A percentile compares a stretch with the other conserved stretches of the same genome.
Evolutionary conservation across 805 yeast genomes (phyloP).

Genomic region (Metschnikowia vanudenii): DNA sequence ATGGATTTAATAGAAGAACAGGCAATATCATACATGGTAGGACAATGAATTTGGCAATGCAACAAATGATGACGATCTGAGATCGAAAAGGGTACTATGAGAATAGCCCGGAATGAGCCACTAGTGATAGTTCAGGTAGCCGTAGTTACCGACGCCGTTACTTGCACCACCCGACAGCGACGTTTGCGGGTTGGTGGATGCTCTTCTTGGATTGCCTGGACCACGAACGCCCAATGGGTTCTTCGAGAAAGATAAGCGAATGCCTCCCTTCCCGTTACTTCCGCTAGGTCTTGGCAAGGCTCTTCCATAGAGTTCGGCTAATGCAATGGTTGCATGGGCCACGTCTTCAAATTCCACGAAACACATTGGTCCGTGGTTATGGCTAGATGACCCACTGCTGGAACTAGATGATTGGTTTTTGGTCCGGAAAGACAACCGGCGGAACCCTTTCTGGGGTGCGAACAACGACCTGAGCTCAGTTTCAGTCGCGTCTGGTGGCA

Average conservation of each 20-base stretch:
- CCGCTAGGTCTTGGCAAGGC: constrained; percentile 81
- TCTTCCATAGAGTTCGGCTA: constrained; percentile 91
- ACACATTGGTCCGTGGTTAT: constrained; percentile 95
- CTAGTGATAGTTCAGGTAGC: constrained; percentile 34
- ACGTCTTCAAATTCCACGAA: constrained; percentile 98
- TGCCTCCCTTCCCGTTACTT: constrained; percentile 82
- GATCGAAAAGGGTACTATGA: background rate
- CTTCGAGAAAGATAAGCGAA: constrained; percentile 88
- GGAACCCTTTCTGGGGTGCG: constrained; percentile 87
- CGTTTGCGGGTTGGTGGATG: constrained; percentile 29
- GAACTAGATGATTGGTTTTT: constrained; percentile 42
- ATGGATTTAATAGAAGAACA: background rate
- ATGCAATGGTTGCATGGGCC: constrained; percentile 85
- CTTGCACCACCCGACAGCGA: constrained; percentile 13
- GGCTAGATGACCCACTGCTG: constrained; percentile 24
- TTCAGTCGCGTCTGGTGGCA: constrained; percentile 96
- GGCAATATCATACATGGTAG: constrained; percentile 2
- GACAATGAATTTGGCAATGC: constrained; percentile 8
- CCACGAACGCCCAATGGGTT: constrained; percentile 97
- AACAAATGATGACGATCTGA: constrained; percentile 5
- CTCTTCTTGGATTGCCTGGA: constrained; percentile 44
- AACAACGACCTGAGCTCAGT: constrained; percentile 85
- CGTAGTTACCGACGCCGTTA: constrained; percentile 35
- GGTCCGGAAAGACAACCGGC: constrained; percentile 87
- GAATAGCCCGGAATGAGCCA: background rate